These are phyloP conservation scores for Candida wancherniae DNA, from an alignment of 805 yeast species.

Conservation along the genomic window DNA sequence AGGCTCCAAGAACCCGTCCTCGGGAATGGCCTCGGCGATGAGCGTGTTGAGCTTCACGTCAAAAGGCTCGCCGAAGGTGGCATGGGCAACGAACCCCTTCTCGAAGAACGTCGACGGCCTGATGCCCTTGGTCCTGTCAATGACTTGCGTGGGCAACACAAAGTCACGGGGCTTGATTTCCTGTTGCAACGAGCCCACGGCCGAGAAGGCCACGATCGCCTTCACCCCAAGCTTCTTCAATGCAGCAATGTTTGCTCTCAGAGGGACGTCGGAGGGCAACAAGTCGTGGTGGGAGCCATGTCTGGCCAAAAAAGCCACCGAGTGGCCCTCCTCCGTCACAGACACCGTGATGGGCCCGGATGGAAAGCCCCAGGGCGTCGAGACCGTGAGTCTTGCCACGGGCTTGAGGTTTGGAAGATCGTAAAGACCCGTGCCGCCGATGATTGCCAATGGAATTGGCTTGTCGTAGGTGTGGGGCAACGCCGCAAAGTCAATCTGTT, in stretches of 20 bases:
- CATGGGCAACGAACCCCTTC: conserved; percentile 93
- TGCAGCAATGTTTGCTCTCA: conserved; percentile 93
- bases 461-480: conserved; percentile 54
- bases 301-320: conserved; percentile 90
- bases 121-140: conserved; percentile 95
- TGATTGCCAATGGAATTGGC: conserved; percentile 78
- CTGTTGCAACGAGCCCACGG: conserved; percentile 91
- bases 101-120: conserved; percentile 88
- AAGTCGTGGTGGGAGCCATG: conserved; percentile 89
- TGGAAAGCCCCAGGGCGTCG: conserved; percentile 98
- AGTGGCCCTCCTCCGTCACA: conserved; percentile 68
- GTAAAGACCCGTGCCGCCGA: conserved; percentile 98
- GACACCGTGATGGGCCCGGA: conserved; percentile 91
- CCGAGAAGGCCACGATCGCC: conserved; percentile 87
- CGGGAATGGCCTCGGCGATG: conserved; percentile 47
- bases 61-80: conserved; percentile 96
- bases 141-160: conserved; percentile 92
- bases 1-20: conserved; percentile 50
- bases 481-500: conserved; percentile 19
- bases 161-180: conserved; percentile 93
- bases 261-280: conserved; percentile 89
- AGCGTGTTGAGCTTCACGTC: conserved; percentile 67
- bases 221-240: conserved; percentile 81
- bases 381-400: conserved; percentile 73
- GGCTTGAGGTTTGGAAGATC: conserved; percentile 77